Base-by-base conservation (phyloP, 345 rosid species). In the Pugionium cornutum region DNA sequence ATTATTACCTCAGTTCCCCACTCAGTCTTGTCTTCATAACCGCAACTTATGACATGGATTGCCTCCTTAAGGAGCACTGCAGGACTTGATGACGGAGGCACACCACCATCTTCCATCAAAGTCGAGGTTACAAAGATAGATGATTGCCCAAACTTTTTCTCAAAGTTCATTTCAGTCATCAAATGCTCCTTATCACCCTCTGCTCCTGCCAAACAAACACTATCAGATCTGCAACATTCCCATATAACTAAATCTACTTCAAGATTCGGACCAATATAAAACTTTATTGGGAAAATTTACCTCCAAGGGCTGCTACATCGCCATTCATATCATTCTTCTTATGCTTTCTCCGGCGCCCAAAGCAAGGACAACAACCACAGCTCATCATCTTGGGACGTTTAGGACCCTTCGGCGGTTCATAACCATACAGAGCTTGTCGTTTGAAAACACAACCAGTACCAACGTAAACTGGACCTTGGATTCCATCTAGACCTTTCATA, bases 361-460 rank as follows among this genome's bases (percentile, higher is more conserved):
- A 90, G 68, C 99, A 90, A 56, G 97, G 97, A 81, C 95, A 94
- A 72, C 99, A 90, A 69, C 83, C 97, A 73, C 97, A 94, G 79
- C 78, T 90, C 4, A 82, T 89, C 99, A 94, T 94, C 82, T 94
- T 90, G 3, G 99, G 97, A 62, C 97, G 95, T 81, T 82, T 87
- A 28, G 86, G 86, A 62, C 87, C 92, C 75, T 81, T 84, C 4
- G 99, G 97, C 33, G 99, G 96, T 7, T 84, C 83, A 70, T 94
- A 94, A 33, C 99, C 99, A 68, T 94, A 94, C n/a, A 94, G 79
- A 65, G 99, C 97, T 59, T 85, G 94, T 65, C 99, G 75, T 64
- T 86, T 86, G 82, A 94, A 94, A 37, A 90, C 95, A 76, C 97
- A 94, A 36, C 99, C 96, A 30, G 97, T 94, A 68, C 99, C 99